Percentiles rank a stretch among this genome's conserved stretches.
Conservation (phyloP, 2,329 filamentous ascomycete species). For the Cordyceps pruinosa region DNA sequence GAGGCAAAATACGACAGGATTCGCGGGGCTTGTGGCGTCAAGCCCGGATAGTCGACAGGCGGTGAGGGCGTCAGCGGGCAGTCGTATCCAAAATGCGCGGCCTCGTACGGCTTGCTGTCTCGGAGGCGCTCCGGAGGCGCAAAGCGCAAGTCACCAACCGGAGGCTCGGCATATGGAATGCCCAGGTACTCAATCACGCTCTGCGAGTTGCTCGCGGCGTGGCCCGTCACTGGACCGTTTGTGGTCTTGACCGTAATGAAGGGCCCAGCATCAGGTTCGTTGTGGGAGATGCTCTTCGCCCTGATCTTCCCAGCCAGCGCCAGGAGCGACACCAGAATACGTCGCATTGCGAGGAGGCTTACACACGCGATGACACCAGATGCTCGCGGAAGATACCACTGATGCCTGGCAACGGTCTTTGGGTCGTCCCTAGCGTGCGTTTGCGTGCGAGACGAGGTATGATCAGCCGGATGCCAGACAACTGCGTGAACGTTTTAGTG, state of each 20-base stretch:
- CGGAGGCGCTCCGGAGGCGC: constrained; percentile 25
- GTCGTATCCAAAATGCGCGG: constrained; percentile 22
- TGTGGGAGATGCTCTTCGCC: background rate
- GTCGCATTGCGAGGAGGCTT: background rate
- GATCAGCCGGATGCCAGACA: too few relatives aligned
- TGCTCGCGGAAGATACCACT: background rate
- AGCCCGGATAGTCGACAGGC: constrained; percentile 20
- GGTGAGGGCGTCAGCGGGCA: constrained; percentile 21
- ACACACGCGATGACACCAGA: background rate
- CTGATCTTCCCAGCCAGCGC: background rate
- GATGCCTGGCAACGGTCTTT: too few relatives aligned
- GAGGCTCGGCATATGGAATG: constrained; percentile 34
- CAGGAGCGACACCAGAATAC: background rate
- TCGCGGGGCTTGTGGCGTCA: constrained; percentile 25
- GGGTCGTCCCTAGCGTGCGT: background rate
- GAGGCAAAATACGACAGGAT: constrained; percentile 20
- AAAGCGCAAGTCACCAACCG: constrained; percentile 31
- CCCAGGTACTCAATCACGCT: constrained; percentile 33
- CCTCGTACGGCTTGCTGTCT: constrained; percentile 15
- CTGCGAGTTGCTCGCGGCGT: constrained; percentile 21
- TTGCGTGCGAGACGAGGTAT: too few relatives aligned
- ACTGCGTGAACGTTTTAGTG: too few relatives aligned
- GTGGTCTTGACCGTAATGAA: constrained; percentile 23
- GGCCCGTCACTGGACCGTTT: constrained; percentile 29
- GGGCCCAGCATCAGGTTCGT: background rate